Percentiles rank a stretch among this genome's conserved stretches.
phyloP scores from a whole-genome alignment of 495 filamentous ascomycete species.

The Penicillium soppii region DNA sequence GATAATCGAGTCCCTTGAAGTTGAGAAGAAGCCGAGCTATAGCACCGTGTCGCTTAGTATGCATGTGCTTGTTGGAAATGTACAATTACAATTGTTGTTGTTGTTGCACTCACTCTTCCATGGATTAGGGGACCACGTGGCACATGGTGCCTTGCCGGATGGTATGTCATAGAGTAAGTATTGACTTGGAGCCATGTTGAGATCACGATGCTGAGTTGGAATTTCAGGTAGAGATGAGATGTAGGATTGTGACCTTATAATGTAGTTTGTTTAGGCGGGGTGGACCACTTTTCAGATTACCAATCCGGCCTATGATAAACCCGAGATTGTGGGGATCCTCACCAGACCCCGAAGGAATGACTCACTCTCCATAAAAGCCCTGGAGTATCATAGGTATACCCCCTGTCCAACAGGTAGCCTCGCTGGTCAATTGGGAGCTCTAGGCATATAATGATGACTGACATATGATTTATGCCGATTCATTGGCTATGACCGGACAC shows the following conservation, averaged over 20 bases:
- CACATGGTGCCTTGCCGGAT: slow-evolving; percentile 39
- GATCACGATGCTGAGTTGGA: not conserved
- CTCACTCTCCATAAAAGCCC: no score
- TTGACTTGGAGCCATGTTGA: not conserved
- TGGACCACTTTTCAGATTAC: no score
- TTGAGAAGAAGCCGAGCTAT: slow-evolving; percentile 59
- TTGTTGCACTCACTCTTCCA: slow-evolving; percentile 53
- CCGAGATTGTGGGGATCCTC: no score
- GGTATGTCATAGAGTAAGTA: slow-evolving; percentile 53
- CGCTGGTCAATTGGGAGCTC: no score
- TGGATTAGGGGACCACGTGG: slow-evolving; percentile 57
- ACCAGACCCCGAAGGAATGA: no score
- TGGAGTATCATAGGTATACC: no score
- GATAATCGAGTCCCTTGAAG: slow-evolving; percentile 61
- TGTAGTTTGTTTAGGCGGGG: no score
- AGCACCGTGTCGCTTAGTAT: not conserved
- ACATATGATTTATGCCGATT: no score
- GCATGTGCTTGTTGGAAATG: not conserved
- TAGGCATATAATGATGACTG: no score
- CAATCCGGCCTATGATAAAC: no score
- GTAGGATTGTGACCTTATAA: not conserved
- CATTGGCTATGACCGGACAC: no score
- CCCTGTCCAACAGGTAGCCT: no score
- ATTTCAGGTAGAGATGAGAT: not conserved
- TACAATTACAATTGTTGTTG: not conserved